Evolutionary conservation across 371 early-diverging fungal genomes (phyloP), one percentile per base, ranked within the genome.

Genomic region (Cokeromyces recurvatus): DNA sequence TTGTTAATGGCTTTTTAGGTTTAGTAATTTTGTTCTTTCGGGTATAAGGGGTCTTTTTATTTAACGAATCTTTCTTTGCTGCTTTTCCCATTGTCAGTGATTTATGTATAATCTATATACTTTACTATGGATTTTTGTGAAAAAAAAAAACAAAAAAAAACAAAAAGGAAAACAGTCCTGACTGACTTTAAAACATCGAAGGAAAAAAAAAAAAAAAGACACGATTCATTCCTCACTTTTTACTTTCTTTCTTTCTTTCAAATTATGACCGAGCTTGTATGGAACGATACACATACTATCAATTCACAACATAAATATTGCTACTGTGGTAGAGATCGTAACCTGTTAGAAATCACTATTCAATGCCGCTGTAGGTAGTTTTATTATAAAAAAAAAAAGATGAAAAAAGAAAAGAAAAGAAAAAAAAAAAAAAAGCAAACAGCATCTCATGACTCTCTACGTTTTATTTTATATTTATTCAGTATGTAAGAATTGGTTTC

Each of bases 401-500:
- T n/a, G n/a, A n/a, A n/a, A n/a, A n/a, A n/a, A n/a, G n/a, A n/a
- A n/a, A n/a, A n/a, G n/a, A n/a, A n/a, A n/a, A n/a, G n/a, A n/a
- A n/a, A n/a, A n/a, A n/a, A n/a, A n/a, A n/a, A n/a, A n/a, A n/a
- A n/a, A n/a, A n/a, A n/a, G n/a, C n/a, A n/a, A n/a, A n/a, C n/a
- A n/a, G n/a, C n/a, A n/a, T n/a, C n/a, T n/a, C n/a, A n/a, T n/a
- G n/a, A n/a, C n/a, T n/a, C n/a, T n/a, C n/a, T n/a, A n/a, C n/a
- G n/a, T n/a, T n/a, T n/a, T n/a, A n/a, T 15, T n/a, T 34, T 15
- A 34, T 11, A 4, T 27, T 25, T 12, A 29, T 47, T 15, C 12
- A 79, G 81, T 53, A 22, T 85, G 86, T 41, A 67, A 57, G 38
- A 78, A 86, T 49, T 86, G 86, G 86, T 86, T 82, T 51, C 86